Base-by-base conservation (phyloP, 768 basidiomycete genomes). In the Phanerodontia chrysosporium region DNA sequence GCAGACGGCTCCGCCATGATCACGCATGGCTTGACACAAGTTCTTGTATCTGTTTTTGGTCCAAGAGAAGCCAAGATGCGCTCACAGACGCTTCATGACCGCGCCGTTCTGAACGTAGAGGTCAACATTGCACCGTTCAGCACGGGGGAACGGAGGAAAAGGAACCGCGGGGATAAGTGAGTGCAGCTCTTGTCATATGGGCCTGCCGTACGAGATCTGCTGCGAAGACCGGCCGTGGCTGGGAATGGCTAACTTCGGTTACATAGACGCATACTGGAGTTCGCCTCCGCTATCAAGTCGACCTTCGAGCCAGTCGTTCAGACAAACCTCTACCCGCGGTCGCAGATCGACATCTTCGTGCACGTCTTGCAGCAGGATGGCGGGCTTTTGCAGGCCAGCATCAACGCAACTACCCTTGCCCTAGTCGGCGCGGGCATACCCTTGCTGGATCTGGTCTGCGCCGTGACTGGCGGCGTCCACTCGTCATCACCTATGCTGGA, bases 231-330 rank as follows among this genome's bases (percentile, higher is more conserved):
- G 36, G 32, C n/a, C 51, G 25, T 53, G 14, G 36, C 52, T 16
- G 35, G 25, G 32, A 24, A 25, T 53, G 28, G 52, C 52, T 53
- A n/a, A 58, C 48, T 49, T 57, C n/a, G 62, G 35, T 14, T 28
- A 18, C 35, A 0, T 35, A 96, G 95, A 73, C 92, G 94, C 16
- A 80, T 92, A 62, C 77, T 90, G 61, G 97, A 99, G 74, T 79
- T 97, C 62, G 90, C 89, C 12, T 80, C 92, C 2, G 84, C 87
- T 24, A 86, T 98, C 62, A 91, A 92, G 75, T 87, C 92, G 29
- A 98, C 97, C 0, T 98, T 99, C 69, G 96, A 98, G 69, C 94
- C 95, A 44, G 93, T 96, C 57, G 83, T 99, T 24, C 90, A 94
- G 70, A 89, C 90, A 7, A 82, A 81, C 60, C 82, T 99, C 49